A percentile compares a stretch with the other conserved stretches of the same genome.
Evolutionary conservation across 2,329 filamentous ascomycete species (phyloP).

Genomic region (Verticillium tricorpus): DNA sequence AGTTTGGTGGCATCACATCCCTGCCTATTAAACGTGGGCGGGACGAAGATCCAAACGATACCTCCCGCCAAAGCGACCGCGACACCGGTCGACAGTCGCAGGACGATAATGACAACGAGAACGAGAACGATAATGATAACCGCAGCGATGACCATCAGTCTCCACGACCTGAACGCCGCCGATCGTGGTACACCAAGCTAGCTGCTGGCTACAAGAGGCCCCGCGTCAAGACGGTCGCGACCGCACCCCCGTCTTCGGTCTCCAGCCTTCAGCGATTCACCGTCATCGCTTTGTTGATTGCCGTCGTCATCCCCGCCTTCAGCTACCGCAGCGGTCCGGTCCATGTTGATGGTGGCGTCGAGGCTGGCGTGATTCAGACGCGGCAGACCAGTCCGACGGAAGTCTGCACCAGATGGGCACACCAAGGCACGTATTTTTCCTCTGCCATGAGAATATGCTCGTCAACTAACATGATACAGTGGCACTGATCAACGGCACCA

Average conservation of each 20-base stretch:
- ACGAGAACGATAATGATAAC: constrained; percentile 17
- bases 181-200: constrained; percentile 38
- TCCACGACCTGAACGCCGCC: constrained; percentile 18
- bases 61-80: neutral
- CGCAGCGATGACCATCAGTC: constrained; percentile 14
- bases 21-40: constrained; percentile 7
- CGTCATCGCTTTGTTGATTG: constrained; percentile 45
- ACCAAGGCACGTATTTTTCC: constrained; percentile 44
- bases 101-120: neutral
- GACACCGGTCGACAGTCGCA: neutral
- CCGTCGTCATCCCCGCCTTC: constrained; percentile 43
- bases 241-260: constrained; percentile 35
- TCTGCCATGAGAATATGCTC: neutral
- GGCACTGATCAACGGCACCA: constrained; percentile 67
- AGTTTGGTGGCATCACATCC: constrained; percentile 23
- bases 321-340: constrained; percentile 35
- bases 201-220: constrained; percentile 28
- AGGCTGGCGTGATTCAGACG: constrained; percentile 38
- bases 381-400: constrained; percentile 25
- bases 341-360: constrained; percentile 35
- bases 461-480: constrained; percentile 27
- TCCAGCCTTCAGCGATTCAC: constrained; percentile 38
- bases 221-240: constrained; percentile 37
- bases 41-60: constrained; percentile 6
- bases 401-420: constrained; percentile 61